Percentiles rank a stretch among this genome's conserved stretches.
Evolutionary conservation across 2,329 filamentous ascomycete genomes (phyloP).

Genomic region (Curvularia hawaiiensis): DNA sequence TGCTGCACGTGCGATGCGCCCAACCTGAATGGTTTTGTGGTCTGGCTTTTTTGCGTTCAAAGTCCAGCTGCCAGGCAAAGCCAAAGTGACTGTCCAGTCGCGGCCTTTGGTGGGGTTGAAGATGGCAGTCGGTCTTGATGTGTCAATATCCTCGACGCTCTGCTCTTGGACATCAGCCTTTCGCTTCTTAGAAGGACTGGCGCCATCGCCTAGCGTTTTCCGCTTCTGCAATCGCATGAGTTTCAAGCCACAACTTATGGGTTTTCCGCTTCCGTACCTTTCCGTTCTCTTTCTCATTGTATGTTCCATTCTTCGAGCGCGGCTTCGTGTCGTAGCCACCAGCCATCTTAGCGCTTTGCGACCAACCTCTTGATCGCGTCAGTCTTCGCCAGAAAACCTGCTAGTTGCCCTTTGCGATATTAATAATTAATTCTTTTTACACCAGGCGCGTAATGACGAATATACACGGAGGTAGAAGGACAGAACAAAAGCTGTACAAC

Average conservation of each 20-base stretch:
- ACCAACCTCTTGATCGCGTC: background rate
- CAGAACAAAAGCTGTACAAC: slow-evolving; percentile 3
- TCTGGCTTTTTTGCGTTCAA: slow-evolving; percentile 72
- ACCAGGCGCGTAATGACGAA: background rate
- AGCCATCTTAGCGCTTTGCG: background rate
- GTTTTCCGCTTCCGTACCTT: slow-evolving; percentile 11
- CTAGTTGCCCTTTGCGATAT: background rate
- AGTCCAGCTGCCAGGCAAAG: slow-evolving; percentile 74
- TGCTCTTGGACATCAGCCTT: slow-evolving; percentile 19
- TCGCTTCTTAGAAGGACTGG: slow-evolving; percentile 25
- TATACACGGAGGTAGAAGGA: background rate
- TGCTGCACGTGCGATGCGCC: slow-evolving; percentile 78
- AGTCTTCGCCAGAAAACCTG: background rate
- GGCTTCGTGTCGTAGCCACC: slow-evolving; percentile 4
- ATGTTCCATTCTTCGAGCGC: slow-evolving; percentile 12
- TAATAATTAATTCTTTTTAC: background rate
- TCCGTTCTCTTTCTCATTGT: slow-evolving; percentile 7
- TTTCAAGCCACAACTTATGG: background rate
- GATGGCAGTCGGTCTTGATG: slow-evolving; percentile 70
- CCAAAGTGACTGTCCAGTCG: slow-evolving; percentile 76
- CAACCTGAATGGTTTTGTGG: slow-evolving; percentile 73
- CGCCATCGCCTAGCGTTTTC: slow-evolving; percentile 21
- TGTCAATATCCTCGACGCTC: slow-evolving; percentile 48
- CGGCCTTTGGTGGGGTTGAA: slow-evolving; percentile 70
- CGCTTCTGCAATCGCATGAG: slow-evolving; percentile 26